A percentile compares a stretch with the other conserved stretches of the same genome.
Conservation (phyloP, 2,329 filamentous ascomycete species). For the Exserohilum turcica region DNA sequence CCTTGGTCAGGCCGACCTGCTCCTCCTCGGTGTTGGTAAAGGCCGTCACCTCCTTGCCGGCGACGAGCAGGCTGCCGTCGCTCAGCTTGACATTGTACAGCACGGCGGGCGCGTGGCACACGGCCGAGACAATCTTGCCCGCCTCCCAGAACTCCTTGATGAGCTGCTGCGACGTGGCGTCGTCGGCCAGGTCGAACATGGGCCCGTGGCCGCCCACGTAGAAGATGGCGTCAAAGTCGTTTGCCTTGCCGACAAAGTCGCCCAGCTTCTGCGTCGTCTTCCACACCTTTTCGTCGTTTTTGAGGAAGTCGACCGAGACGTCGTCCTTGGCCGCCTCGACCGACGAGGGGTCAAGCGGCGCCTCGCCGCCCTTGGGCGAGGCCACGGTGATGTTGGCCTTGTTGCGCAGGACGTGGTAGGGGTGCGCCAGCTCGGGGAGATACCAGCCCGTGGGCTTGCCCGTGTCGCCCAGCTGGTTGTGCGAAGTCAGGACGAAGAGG, state of each 20-base stretch:
- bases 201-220: conserved; percentile 66
- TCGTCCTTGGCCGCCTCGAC: conserved; percentile 56
- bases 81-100: conserved; percentile 61
- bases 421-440: conserved; percentile 52
- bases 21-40: conserved; percentile 65
- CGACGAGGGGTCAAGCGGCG: conserved; percentile 46
- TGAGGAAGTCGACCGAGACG: conserved; percentile 47
- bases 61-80: conserved; percentile 60
- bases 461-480: conserved; percentile 52
- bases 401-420: conserved; percentile 47
- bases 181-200: conserved; percentile 69
- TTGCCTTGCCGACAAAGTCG: conserved; percentile 60
- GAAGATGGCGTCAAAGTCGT: conserved; percentile 67
- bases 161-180: conserved; percentile 62
- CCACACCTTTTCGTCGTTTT: conserved; percentile 64
- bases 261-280: conserved; percentile 65
- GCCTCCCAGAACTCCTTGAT: conserved; percentile 66
- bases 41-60: conserved; percentile 63
- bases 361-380: conserved; percentile 47
- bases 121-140: conserved; percentile 67
- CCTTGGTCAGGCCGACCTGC: conserved; percentile 46
- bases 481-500: conserved; percentile 73
- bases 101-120: conserved; percentile 72
- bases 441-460: conserved; percentile 70
- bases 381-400: conserved; percentile 49